Conservation (phyloP, 148 eudicot genomes). For the Dianthus caryophyllus region DNA sequence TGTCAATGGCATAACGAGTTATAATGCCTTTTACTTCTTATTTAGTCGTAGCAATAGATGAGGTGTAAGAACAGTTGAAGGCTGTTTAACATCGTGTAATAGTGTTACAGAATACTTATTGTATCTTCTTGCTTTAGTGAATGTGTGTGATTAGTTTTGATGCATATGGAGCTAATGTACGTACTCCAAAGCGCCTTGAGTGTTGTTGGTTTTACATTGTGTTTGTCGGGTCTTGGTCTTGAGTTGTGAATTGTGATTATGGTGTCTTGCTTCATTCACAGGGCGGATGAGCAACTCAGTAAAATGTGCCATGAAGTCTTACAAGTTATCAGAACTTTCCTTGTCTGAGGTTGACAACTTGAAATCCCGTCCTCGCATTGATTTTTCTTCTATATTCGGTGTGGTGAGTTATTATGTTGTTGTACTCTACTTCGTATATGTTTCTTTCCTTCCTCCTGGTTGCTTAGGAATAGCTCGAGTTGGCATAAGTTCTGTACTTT, state of each 20-base stretch:
- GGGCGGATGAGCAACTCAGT: conserved; percentile 37
- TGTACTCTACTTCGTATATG: no score
- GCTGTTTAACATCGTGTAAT: no score
- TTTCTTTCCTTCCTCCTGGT: background rate
- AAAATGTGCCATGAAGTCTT: conserved; percentile 86
- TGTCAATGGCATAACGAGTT: no score
- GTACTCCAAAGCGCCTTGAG: background rate
- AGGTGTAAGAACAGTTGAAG: no score
- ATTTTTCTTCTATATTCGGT: conserved; percentile 80
- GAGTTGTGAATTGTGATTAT: background rate
- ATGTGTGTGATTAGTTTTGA: background rate
- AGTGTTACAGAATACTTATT: no score
- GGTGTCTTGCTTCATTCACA: conserved; percentile 22
- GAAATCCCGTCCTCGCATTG: conserved; percentile 91
- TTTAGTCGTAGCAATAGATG: no score
- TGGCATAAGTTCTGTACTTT: background rate
- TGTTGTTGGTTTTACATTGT: conserved; percentile 12
- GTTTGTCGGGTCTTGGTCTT: background rate
- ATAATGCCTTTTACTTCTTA: no score
- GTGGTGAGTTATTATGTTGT: conserved; percentile 42
- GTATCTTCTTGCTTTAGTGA: background rate
- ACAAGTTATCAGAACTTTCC: conserved; percentile 77
- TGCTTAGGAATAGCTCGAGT: background rate
- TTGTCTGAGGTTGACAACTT: conserved; percentile 61
- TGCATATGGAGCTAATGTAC: background rate